A percentile compares a stretch with the other conserved stretches of the same genome.
Conservation (phyloP, 1,284 basidiomycete species). For the Polyporus tsugae region DNA sequence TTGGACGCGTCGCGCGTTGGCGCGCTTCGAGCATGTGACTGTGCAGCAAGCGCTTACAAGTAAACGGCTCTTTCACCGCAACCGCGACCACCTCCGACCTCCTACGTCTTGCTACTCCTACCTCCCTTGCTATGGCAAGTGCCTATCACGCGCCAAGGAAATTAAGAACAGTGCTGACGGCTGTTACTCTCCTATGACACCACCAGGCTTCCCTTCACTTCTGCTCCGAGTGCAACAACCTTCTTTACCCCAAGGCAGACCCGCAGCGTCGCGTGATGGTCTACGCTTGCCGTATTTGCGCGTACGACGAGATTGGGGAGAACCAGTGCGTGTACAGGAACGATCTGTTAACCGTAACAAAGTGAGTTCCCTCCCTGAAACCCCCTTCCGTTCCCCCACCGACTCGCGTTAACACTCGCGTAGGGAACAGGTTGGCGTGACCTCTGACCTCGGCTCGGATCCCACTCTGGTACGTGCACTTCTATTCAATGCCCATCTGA, state of each 20-base stretch:
- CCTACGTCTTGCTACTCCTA: not conserved
- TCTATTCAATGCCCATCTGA: not conserved
- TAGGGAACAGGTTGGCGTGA: slow-evolving; percentile 94
- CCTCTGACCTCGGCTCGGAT: slow-evolving; percentile 89
- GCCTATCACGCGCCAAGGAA: not conserved
- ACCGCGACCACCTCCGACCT: not conserved
- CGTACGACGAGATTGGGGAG: slow-evolving; percentile 86
- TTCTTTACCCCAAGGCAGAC: slow-evolving; percentile 94
- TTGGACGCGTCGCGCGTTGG: not conserved
- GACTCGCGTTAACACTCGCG: slow-evolving; percentile 6
- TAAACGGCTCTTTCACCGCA: slow-evolving; percentile 1
- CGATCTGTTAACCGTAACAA: slow-evolving; percentile 92
- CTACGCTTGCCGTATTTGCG: slow-evolving; percentile 94
- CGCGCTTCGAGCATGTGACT: not conserved
- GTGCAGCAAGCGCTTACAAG: not conserved
- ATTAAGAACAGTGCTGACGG: not conserved
- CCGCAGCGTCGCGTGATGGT: slow-evolving; percentile 87
- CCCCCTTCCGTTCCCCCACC: not conserved
- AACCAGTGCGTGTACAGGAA: slow-evolving; percentile 94
- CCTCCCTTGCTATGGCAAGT: not conserved
- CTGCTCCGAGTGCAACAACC: slow-evolving; percentile 94
- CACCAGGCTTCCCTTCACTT: slow-evolving; percentile 81
- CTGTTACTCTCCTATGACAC: not conserved
- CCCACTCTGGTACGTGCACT: slow-evolving; percentile 80
- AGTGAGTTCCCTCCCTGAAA: slow-evolving; percentile 64